Base-by-base conservation (phyloP, 257 asterid species). In the Nicotiana sylvestris region DNA sequence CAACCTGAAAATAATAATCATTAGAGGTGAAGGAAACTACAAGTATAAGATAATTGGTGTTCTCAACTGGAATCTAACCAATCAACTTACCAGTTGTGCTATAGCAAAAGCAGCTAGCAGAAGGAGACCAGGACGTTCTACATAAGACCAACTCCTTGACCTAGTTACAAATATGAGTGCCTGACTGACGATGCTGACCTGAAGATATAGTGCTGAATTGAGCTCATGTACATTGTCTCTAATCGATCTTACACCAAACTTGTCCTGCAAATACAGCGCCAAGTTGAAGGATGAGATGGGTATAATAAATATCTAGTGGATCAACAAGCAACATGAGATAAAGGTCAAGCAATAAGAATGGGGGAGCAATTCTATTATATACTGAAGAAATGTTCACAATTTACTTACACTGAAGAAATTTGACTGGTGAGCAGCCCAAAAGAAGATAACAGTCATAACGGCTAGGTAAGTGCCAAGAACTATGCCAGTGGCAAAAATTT, bases 141-240 rank as follows among this genome's bases (percentile, higher is more conserved):
- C 58, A 39, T 57, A 90, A 5, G 94, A 90, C 90, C 91, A 90
- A 82, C 94, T 86, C 83, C 94, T 85, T 12, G 94, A 89, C 69
- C 92, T 87, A n/a, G 93, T 90, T 55, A 90, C 92, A 21, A 90
- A 89, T 85, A 90, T 89, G 82, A 89, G 92, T 37, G 93, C 92
- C 81, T 89, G 93, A 81, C 93, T 90, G 4, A 90, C 88, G 58
- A 89, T 90, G 78, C 93, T 90, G 55, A 90, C 91, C 85, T 90
- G 93, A 77, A 90, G 90, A 85, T 90, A 90, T 1, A 90, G 76
- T 11, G 92, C 93, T 53, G 93, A 77, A 46, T 81, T 89, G 17
- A 90, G 90, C 86, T 89, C 88, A 4, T 79, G 27, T 0, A 81
- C 6, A 6, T 66, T 81, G 9, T 83, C 65, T 72, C 85, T 81